These are phyloP conservation scores for Phytophthora cactorum DNA, from an alignment of 352 stramenopile genomes.

Conservation along the genomic window DNA sequence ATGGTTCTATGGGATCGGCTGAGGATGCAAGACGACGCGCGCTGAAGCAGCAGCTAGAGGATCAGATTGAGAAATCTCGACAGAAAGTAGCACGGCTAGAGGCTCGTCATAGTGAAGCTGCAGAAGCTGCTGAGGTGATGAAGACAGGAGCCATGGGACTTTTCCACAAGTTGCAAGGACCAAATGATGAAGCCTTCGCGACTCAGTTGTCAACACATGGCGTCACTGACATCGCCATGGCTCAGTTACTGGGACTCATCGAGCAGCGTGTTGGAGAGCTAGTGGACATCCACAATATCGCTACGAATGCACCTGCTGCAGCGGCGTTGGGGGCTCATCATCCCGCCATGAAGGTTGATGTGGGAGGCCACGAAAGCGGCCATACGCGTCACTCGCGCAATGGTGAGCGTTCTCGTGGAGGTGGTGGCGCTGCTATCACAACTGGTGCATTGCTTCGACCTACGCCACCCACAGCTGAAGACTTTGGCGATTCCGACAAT, in stretches of 20 bases:
- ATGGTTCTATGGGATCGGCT: conserved; percentile 54
- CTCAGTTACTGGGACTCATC: conserved; percentile 81
- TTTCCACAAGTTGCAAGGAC: conserved; percentile 80
- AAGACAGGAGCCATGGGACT: conserved; percentile 77
- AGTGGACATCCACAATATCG: conserved; percentile 89
- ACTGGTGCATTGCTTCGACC: conserved; percentile 49
- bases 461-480: conserved; percentile 62
- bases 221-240: conserved; percentile 84
- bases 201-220: conserved; percentile 72
- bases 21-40: conserved; percentile 61
- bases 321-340: conserved; percentile 32
- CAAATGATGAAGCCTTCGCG: conserved; percentile 76
- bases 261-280: conserved; percentile 87
- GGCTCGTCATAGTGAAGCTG: conserved; percentile 60
- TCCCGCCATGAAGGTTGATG: conserved; percentile 40
- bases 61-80: conserved; percentile 87
- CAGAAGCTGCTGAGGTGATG: conserved; percentile 73
- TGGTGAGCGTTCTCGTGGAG: conserved; percentile 28
- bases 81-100: conserved; percentile 79
- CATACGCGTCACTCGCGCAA: conserved; percentile 30
- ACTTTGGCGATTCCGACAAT: conserved; percentile 78
- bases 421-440: conserved; percentile 1
- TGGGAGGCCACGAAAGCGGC: conserved; percentile 33
- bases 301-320: conserved; percentile 53
- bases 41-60: conserved; percentile 77